phyloP scores from a whole-genome alignment of 306 rosid species.

The Astragalus glycyphyllos region DNA sequence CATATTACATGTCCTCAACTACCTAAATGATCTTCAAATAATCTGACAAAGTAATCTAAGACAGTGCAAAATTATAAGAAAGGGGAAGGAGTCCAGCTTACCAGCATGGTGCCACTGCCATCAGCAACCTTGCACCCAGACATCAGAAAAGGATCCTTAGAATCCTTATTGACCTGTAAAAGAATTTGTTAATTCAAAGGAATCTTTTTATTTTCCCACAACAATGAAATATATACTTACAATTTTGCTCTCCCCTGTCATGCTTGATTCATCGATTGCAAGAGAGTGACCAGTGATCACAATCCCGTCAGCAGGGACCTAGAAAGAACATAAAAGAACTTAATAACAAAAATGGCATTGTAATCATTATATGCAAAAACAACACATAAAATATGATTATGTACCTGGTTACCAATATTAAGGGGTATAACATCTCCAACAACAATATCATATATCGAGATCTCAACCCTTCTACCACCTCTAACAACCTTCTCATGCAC shows the following conservation, averaged over 20 bases:
- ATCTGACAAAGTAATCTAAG: slow-evolving; percentile 9
- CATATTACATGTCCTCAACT: slow-evolving; percentile 29
- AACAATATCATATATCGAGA: slow-evolving; percentile 88
- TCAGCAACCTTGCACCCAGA: slow-evolving; percentile 99
- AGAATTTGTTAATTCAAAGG: slow-evolving; percentile 5
- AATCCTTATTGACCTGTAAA: slow-evolving; percentile 73
- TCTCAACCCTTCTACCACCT: slow-evolving; percentile 87
- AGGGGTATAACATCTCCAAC: slow-evolving; percentile 95
- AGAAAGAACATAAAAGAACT: slow-evolving; percentile 33
- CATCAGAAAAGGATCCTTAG: slow-evolving; percentile 89
- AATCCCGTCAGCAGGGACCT: slow-evolving; percentile 98
- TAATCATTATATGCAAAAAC: slow-evolving; percentile 32
- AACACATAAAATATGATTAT: slow-evolving; percentile 22
- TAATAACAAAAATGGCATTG: slow-evolving; percentile 27
- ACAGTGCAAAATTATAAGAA: not conserved
- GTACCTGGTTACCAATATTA: slow-evolving; percentile 87
- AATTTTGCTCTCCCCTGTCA: slow-evolving; percentile 98
- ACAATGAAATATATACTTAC: slow-evolving; percentile 58
- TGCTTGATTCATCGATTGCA: slow-evolving; percentile 91
- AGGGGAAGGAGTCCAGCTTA: slow-evolving; percentile 42
- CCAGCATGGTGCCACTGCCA: slow-evolving; percentile 97
- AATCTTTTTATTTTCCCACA: not conserved
- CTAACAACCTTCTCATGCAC: slow-evolving; percentile 67
- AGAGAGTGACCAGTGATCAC: slow-evolving; percentile 84
- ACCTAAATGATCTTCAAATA: slow-evolving; percentile 23